Conservation (phyloP, 1,139 yeast species). For the Chernovozyma aurita region DNA sequence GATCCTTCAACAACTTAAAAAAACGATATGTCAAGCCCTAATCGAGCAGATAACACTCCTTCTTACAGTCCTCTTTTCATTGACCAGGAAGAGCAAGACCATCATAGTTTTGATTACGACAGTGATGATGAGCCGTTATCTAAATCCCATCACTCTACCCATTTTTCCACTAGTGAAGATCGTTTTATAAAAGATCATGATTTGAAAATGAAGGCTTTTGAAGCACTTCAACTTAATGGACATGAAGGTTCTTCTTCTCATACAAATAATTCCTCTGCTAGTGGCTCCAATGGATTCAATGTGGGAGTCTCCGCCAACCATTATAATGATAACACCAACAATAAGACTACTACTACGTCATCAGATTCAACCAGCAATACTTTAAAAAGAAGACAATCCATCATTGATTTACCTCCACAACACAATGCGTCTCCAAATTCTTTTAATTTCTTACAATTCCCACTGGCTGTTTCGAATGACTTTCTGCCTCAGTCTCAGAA, state of each 20-base stretch:
- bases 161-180: slow-evolving; percentile 67
- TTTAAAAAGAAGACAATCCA: slow-evolving; percentile 44
- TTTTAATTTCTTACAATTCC: slow-evolving; percentile 9
- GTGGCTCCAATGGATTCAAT: neutral
- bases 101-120: slow-evolving; percentile 12
- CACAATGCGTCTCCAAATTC: slow-evolving; percentile 13
- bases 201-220: slow-evolving; percentile 63
- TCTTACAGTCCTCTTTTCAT: too few species aligned
- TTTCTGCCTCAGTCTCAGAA: neutral
- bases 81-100: slow-evolving; percentile 9
- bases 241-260: neutral
- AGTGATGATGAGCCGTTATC: slow-evolving; percentile 29
- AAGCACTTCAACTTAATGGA: slow-evolving; percentile 34
- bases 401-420: slow-evolving; percentile 48
- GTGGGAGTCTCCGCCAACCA: neutral
- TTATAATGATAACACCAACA: slow-evolving; percentile 3
- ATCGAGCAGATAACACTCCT: too few species aligned
- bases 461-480: neutral
- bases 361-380: slow-evolving; percentile 11
- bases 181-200: slow-evolving; percentile 63
- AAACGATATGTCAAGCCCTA: too few species aligned
- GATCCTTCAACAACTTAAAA: too few species aligned
- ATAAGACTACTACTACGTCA: slow-evolving; percentile 4
- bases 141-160: slow-evolving; percentile 41
- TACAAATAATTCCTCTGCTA: neutral